phyloP scores from a whole-genome alignment of 2,329 filamentous ascomycete genomes.

The Penicillium brasilianum region DNA sequence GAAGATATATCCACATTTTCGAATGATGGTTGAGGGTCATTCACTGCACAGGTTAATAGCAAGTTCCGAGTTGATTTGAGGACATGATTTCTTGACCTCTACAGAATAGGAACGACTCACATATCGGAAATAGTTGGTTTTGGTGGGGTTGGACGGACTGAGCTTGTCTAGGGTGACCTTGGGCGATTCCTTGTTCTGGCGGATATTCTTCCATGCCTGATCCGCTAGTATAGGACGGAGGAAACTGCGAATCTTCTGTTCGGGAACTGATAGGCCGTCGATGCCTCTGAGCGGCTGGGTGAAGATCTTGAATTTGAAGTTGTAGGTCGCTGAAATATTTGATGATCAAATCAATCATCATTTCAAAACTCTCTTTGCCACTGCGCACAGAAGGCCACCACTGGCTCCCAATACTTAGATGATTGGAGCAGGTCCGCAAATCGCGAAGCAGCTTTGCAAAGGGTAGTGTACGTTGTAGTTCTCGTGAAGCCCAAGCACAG shows the following conservation, averaged over 20 bases:
- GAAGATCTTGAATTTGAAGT: neutral
- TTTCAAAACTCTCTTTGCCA: slow-evolving; percentile 40
- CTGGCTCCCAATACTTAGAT: slow-evolving; percentile 47
- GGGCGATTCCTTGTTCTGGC: too few species aligned
- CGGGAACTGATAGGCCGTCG: neutral
- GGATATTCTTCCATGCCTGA: neutral
- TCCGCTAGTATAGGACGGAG: neutral
- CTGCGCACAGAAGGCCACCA: slow-evolving; percentile 48
- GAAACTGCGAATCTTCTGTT: neutral
- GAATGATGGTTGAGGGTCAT: neutral
- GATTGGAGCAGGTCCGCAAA: slow-evolving; percentile 42
- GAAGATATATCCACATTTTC: slow-evolving; percentile 1
- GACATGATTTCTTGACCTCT: too few species aligned
- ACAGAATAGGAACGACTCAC: neutral
- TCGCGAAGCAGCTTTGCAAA: slow-evolving; percentile 32
- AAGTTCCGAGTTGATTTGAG: too few species aligned
- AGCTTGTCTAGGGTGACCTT: too few species aligned
- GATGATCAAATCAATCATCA: slow-evolving; percentile 37
- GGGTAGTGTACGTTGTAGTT: slow-evolving; percentile 32
- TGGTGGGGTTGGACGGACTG: neutral
- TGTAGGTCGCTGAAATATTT: slow-evolving; percentile 24
- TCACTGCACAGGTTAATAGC: neutral
- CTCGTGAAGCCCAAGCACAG: slow-evolving; percentile 43
- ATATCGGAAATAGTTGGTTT: neutral
- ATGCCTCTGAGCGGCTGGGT: neutral